A percentile compares a stretch with the other conserved stretches of the same genome.
phyloP scores from a whole-genome alignment of 345 rosid genomes.

The Brassica carinata region DNA sequence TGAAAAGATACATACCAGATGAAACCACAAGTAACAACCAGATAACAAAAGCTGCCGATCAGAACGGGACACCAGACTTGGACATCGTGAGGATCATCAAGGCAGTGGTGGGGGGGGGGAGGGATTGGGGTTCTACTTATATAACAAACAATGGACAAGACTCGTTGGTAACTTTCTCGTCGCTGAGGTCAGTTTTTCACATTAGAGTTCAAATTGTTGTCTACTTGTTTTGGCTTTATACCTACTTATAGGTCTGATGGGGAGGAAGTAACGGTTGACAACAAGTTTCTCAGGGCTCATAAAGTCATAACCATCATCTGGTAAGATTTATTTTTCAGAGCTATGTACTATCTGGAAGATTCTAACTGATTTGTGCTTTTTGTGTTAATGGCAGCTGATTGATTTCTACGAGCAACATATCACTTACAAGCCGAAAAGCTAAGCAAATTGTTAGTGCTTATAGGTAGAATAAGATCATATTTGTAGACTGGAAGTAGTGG shows the following conservation, averaged over 20 bases:
- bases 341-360: conserved; percentile 25
- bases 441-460: conserved; percentile 27
- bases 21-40: conserved; percentile 19
- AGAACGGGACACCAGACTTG: conserved; percentile 45
- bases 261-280: conserved; percentile 80
- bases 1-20: conserved; percentile 90
- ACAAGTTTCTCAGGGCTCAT: conserved; percentile 70
- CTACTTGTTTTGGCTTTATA: not conserved
- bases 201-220: not conserved
- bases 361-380: not conserved
- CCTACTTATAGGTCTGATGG: conserved; percentile 76
- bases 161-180: conserved; percentile 70
- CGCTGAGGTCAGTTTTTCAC: conserved; percentile 53
- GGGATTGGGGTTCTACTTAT: conserved; percentile 53
- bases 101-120: conserved; percentile 44
- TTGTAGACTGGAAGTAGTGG: conserved; percentile 33
- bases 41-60: conserved; percentile 15
- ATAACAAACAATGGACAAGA: conserved; percentile 60
- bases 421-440: conserved; percentile 52
- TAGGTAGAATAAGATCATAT: conserved; percentile 26
- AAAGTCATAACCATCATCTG: conserved; percentile 69
- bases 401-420: conserved; percentile 91
- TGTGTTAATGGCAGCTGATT: conserved; percentile 56
- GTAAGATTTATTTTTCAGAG: conserved; percentile 44
- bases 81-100: conserved; percentile 69